Base-by-base conservation (phyloP, 2,329 filamentous ascomycete species). In the Monosporascus ibericus region DNA sequence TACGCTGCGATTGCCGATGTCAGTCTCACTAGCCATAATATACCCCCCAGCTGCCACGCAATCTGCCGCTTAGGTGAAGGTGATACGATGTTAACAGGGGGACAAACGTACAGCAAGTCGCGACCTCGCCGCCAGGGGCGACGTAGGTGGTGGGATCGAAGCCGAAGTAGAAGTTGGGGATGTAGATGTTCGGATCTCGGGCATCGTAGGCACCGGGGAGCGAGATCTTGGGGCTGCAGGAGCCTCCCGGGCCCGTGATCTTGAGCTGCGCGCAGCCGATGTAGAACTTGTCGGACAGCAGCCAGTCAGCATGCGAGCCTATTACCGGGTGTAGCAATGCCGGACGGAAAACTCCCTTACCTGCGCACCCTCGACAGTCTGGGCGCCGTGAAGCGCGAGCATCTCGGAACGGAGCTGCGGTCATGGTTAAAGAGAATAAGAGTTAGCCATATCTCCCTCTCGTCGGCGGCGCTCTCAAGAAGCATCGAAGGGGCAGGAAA, bases 251-350 rank as follows among this genome's bases (percentile, higher is more conserved):
- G n/a, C 65, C 66, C 1, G 64, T 65, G 46, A 69, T 64, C 39
- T 61, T 63, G 38, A 69, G 58, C 30, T 68, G 65, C 9, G 57
- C 58, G 48, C 66, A 69, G n/a, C 67, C 66, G 27, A 68, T 69
- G 37, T 68, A 68, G 47, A 68, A 68, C 54, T 42, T 14, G 30
- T 14, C 30, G 30, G 9, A 14, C 5, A 14, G 4, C 9, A 14
- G 30, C 27, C 27, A 27, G 30, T 34, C 30, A 34, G 27, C 27
- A 30, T 5, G 27, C 27, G 27, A 30, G 27, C 27, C 27, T 4
- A 5, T 5, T 5, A 34, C 2, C 4, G 1, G 1, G 9, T 2
- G 30, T 14, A 2, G 30, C 30, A 14, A 14, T 14, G 14, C 30
- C 30, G 5, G 30, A 34, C n/a, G 18, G 22, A 2, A 14, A 42